Base-by-base conservation (phyloP, 805 yeast genomes). In the Sugiyamaella marilandica region DNA sequence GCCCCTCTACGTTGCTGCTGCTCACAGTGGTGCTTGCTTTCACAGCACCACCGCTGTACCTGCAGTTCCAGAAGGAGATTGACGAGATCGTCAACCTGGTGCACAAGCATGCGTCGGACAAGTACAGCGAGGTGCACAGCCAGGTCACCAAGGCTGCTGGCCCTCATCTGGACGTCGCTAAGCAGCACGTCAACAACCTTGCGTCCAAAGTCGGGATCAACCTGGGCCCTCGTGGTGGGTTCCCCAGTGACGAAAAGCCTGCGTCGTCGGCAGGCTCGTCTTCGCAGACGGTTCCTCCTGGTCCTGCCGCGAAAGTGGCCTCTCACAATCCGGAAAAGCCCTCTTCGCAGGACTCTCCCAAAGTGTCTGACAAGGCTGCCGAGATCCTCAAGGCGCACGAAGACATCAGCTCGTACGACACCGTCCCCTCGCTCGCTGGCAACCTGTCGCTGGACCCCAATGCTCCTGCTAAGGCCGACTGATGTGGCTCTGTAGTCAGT, bases 41-140 rank as follows among this genome's bases (percentile, higher is more conserved):
- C 78, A 70, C 95, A 43, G 73, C 80, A 44, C 98, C 98, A 54
- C 80, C 78, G 29, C 64, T 85, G 57, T 92, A 91, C 76, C 72
- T 80, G 62, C 77, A 77, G 60, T 82, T 86, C 79, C 83, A 88
- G 77, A 77, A 77, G 65, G 84, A 87, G 74, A 85, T 91, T 65
- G 90, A 86, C 71, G 79, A 79, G 39, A 58, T 58, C 36, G 45
- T 68, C 24, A 61, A 53, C 36, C 36, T 52, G 32, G 61, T 55
- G 34, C 59, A 55, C 52, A 57, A 52, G 45, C 60, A 64, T 48
- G 60, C 62, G 41, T 59, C 59, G 52, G 55, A 45, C 39, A 63
- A 65, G 51, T 53, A 56, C 50, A 49, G 55, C 49, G 41, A 53
- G 26, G 65, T 51, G 39, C 56, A 57, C 53, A 54, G 51, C 39